phyloP scores from a whole-genome alignment of 2,329 filamentous ascomycete species.

The Colletotrichum horii region DNA sequence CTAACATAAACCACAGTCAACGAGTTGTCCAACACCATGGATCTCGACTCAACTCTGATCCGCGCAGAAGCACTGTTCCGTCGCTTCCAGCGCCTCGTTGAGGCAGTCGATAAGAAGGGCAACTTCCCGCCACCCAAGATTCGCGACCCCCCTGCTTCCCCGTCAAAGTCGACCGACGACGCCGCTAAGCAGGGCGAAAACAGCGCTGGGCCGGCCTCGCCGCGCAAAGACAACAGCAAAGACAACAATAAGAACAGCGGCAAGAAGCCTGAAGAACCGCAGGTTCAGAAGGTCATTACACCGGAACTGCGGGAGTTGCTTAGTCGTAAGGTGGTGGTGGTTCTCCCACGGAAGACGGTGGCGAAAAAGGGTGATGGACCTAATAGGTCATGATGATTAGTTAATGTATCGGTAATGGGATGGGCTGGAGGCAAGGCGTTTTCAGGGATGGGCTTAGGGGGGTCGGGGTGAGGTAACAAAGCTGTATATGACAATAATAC shows the following conservation, averaged over 20 bases:
- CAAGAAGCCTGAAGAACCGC: constrained; percentile 34
- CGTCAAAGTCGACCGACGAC: constrained; percentile 5
- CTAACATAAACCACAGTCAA: constrained; percentile 68
- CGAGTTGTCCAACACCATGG: constrained; percentile 91
- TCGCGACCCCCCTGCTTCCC: constrained; percentile 18
- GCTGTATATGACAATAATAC: too few species aligned
- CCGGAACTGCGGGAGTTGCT: constrained; percentile 61
- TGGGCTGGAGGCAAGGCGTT: background rate
- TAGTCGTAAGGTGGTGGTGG: constrained; percentile 52
- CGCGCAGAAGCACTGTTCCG: constrained; percentile 88
- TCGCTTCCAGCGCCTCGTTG: constrained; percentile 85
- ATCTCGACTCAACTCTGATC: constrained; percentile 84
- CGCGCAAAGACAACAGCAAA: constrained; percentile 34
- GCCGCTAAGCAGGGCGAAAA: background rate
- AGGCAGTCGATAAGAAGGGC: constrained; percentile 89
- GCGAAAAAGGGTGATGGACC: constrained; percentile 9
- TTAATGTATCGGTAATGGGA: background rate
- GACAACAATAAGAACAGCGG: constrained; percentile 43
- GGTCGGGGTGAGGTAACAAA: background rate
- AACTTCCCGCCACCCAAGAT: constrained; percentile 71
- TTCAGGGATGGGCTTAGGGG: background rate
- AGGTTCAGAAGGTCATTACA: constrained; percentile 55
- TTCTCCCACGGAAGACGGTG: constrained; percentile 46
- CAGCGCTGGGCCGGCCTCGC: constrained; percentile 28
- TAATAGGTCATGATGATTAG: background rate